phyloP scores from a whole-genome alignment of 2,329 filamentous ascomycete genomes.

The Tolypocladium amazonense region DNA sequence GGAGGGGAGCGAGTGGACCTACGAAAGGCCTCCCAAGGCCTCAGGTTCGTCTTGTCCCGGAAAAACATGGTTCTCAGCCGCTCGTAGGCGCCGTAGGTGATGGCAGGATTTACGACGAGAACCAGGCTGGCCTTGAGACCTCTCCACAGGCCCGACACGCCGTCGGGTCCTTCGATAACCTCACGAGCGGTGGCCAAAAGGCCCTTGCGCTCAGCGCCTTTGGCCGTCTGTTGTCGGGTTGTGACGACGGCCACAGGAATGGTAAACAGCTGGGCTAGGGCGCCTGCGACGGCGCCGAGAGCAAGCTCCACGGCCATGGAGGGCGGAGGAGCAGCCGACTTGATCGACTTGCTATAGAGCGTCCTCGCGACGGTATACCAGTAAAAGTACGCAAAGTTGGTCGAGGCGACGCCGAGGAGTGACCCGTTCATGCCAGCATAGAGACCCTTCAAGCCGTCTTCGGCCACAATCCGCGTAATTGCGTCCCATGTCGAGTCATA shows the following conservation, averaged over 20 bases:
- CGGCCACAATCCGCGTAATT: constrained; percentile 68
- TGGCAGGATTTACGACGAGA: constrained; percentile 89
- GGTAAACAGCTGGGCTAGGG: constrained; percentile 87
- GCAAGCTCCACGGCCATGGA: constrained; percentile 74
- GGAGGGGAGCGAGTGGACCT: constrained; percentile 29
- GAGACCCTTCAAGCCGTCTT: constrained; percentile 71
- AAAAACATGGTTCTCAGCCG: constrained; percentile 69
- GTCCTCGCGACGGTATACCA: constrained; percentile 89
- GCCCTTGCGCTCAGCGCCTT: constrained; percentile 73
- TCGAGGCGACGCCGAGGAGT: constrained; percentile 85
- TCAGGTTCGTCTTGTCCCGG: constrained; percentile 63
- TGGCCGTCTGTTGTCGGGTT: constrained; percentile 89
- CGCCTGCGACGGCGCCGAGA: constrained; percentile 79
- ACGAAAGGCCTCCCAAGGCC: constrained; percentile 86
- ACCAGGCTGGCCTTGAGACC: constrained; percentile 93
- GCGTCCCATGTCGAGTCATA: constrained; percentile 86
- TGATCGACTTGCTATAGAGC: constrained; percentile 58
- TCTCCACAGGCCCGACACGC: constrained; percentile 81
- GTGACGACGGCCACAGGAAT: constrained; percentile 95
- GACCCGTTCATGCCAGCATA: constrained; percentile 85
- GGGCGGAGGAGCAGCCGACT: constrained; percentile 39
- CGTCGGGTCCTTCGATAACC: constrained; percentile 84
- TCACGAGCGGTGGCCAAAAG: constrained; percentile 80
- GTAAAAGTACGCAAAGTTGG: constrained; percentile 99
- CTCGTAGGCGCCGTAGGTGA: constrained; percentile 96